These are phyloP conservation scores for Aspergillus candidus DNA, from an alignment of 2,329 filamentous ascomycete genomes.

Conservation along the genomic window DNA sequence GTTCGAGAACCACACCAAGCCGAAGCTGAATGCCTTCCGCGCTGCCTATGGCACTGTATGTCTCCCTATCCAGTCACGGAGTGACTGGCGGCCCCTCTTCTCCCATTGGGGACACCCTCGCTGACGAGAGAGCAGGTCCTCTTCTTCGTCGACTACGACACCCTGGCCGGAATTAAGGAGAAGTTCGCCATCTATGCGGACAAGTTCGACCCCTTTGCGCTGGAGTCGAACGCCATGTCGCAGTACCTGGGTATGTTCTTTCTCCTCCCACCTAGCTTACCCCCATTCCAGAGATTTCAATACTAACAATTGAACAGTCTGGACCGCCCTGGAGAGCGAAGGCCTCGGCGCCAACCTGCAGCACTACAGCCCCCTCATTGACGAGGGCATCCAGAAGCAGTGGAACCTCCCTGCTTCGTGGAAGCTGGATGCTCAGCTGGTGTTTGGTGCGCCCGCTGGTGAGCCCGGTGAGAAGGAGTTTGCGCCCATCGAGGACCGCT, in stretches of 20 bases:
- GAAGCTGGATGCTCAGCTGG: slow-evolving; percentile 75
- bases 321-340: slow-evolving; percentile 75
- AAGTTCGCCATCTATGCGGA: slow-evolving; percentile 69
- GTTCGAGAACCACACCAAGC: slow-evolving; percentile 42
- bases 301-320: slow-evolving; percentile 41
- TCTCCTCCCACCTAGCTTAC: neutral
- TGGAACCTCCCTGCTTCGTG: slow-evolving; percentile 67
- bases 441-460: slow-evolving; percentile 56
- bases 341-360: slow-evolving; percentile 82
- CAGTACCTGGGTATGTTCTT: slow-evolving; percentile 52
- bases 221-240: slow-evolving; percentile 72
- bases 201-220: slow-evolving; percentile 69
- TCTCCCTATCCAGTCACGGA: slow-evolving; percentile 12
- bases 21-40: slow-evolving; percentile 55
- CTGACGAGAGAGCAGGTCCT: slow-evolving; percentile 46
- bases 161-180: slow-evolving; percentile 53
- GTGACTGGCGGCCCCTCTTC: neutral
- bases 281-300: neutral
- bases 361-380: slow-evolving; percentile 84
- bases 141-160: slow-evolving; percentile 72
- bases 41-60: slow-evolving; percentile 68
- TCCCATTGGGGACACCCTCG: neutral
- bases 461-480: slow-evolving; percentile 24
- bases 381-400: slow-evolving; percentile 60
- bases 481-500: slow-evolving; percentile 25